These are phyloP conservation scores for Fusarium zealandicum DNA, from an alignment of 2,329 filamentous ascomycete genomes.

Conservation along the genomic window DNA sequence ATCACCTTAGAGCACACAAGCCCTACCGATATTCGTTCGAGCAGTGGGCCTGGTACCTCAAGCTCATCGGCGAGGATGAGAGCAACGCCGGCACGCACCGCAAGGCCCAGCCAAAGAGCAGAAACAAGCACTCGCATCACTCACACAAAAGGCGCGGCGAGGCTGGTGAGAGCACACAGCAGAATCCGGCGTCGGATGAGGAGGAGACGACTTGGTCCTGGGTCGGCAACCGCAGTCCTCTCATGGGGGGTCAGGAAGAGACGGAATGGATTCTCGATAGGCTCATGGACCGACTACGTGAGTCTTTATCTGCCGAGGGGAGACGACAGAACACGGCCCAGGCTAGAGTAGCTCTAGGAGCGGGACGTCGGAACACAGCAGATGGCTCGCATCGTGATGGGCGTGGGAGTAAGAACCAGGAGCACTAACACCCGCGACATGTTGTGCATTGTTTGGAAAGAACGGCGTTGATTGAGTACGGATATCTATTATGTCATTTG, in stretches of 20 bases:
- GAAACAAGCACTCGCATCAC: background rate
- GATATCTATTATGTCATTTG: background rate
- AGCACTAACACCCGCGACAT: slow-evolving; percentile 4
- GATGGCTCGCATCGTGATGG: background rate
- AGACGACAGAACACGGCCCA: slow-evolving; percentile 19
- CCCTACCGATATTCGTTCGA: slow-evolving; percentile 77
- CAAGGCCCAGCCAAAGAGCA: slow-evolving; percentile 44
- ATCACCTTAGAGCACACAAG: slow-evolving; percentile 64
- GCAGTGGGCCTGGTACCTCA: slow-evolving; percentile 86
- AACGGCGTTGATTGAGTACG: background rate
- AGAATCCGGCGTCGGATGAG: slow-evolving; percentile 38
- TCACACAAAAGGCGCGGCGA: background rate
- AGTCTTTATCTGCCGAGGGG: slow-evolving; percentile 40
- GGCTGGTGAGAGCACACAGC: slow-evolving; percentile 1
- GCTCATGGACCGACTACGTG: slow-evolving; percentile 61
- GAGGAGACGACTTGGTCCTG: slow-evolving; percentile 67
- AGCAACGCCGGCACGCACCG: slow-evolving; percentile 58
- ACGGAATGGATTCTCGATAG: slow-evolving; percentile 76
- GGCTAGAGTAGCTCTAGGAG: slow-evolving; percentile 11
- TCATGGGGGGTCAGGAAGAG: slow-evolving; percentile 74
- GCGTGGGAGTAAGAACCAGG: background rate
- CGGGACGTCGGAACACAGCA: slow-evolving; percentile 6
- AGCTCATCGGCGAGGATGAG: slow-evolving; percentile 75
- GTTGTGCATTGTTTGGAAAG: background rate
- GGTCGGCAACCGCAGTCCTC: slow-evolving; percentile 72